A percentile compares a stretch with the other conserved stretches of the same genome.
These are phyloP conservation scores for Spergularia bocconei DNA, from an alignment of 148 eudicot species.

Conservation along the genomic window DNA sequence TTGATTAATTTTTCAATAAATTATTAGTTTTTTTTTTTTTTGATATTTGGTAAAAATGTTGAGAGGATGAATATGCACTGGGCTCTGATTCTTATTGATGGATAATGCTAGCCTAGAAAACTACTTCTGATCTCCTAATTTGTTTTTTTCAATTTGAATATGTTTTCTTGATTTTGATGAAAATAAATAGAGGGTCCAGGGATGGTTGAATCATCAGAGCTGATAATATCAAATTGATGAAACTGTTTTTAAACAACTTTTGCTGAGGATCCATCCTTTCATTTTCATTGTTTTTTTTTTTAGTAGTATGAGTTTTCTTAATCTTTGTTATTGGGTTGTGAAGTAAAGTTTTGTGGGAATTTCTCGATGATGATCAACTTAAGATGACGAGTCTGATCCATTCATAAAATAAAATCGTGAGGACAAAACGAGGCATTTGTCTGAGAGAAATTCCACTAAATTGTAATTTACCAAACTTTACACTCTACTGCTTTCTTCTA, in stretches of 20 bases:
- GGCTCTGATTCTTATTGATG: conserved; percentile 41
- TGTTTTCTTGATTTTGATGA: no score
- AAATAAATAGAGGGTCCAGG: neutral
- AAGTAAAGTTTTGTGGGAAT: neutral
- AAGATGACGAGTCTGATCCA: conserved; percentile 41
- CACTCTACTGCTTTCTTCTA: no score
- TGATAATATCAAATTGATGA: neutral
- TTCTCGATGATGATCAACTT: conserved; percentile 29
- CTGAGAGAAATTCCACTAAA: conserved; percentile 22
- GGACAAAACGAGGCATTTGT: conserved; percentile 41
- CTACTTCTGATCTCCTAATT: conserved; percentile 26
- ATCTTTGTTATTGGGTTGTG: neutral
- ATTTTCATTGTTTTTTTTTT: neutral
- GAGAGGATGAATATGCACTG: conserved; percentile 42
- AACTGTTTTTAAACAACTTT: neutral
- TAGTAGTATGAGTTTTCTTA: neutral
- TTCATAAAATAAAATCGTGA: conserved; percentile 26
- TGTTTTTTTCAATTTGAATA: neutral
- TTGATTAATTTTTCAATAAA: neutral
- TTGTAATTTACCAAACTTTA: neutral
- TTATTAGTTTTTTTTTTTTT: neutral
- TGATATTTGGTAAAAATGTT: neutral
- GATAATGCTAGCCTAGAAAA: conserved; percentile 41
- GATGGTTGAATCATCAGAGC: conserved; percentile 32
- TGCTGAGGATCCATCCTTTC: neutral